Conservation (phyloP, 1,284 basidiomycete species). For the Neotropicomus parvogracilis region DNA sequence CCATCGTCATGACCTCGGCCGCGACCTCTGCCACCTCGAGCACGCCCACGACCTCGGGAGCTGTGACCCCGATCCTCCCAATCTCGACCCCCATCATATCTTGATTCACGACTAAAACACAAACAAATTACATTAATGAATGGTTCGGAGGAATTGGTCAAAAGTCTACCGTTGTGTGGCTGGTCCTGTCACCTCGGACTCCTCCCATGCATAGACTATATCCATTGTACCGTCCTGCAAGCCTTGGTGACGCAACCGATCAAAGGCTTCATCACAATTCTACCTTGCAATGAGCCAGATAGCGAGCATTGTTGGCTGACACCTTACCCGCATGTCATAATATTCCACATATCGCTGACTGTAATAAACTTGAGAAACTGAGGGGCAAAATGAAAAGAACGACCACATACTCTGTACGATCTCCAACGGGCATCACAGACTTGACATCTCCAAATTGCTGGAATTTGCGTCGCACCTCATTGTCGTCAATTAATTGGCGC, state of each 20-base stretch:
- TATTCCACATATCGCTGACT: slow-evolving; percentile 87
- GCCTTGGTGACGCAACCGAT: slow-evolving; percentile 72
- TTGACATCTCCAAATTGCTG: slow-evolving; percentile 90
- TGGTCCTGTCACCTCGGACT: slow-evolving; percentile 38
- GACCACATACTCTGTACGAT: slow-evolving; percentile 63
- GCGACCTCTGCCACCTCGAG: slow-evolving; percentile 38
- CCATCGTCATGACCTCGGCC: slow-evolving; percentile 38
- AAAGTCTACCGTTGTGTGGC: slow-evolving; percentile 35
- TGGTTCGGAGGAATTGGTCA: neutral
- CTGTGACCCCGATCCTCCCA: slow-evolving; percentile 45
- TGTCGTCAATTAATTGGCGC: slow-evolving; percentile 71
- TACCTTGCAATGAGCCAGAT: slow-evolving; percentile 29
- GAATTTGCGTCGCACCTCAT: slow-evolving; percentile 80
- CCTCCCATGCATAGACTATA: slow-evolving; percentile 87
- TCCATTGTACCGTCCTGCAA: slow-evolving; percentile 87
- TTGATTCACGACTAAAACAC: slow-evolving; percentile 27
- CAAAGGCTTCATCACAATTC: slow-evolving; percentile 77
- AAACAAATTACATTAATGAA: slow-evolving; percentile 12
- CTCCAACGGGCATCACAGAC: slow-evolving; percentile 60
- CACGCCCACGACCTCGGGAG: slow-evolving; percentile 41
- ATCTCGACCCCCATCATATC: slow-evolving; percentile 39
- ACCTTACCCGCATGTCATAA: slow-evolving; percentile 77
- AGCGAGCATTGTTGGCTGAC: neutral
- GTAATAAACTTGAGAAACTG: slow-evolving; percentile 8
- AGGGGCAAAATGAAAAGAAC: slow-evolving; percentile 5